Evolutionary conservation across 2,329 filamentous ascomycete species (phyloP).

Genomic region (Cladosporium sp.): DNA sequence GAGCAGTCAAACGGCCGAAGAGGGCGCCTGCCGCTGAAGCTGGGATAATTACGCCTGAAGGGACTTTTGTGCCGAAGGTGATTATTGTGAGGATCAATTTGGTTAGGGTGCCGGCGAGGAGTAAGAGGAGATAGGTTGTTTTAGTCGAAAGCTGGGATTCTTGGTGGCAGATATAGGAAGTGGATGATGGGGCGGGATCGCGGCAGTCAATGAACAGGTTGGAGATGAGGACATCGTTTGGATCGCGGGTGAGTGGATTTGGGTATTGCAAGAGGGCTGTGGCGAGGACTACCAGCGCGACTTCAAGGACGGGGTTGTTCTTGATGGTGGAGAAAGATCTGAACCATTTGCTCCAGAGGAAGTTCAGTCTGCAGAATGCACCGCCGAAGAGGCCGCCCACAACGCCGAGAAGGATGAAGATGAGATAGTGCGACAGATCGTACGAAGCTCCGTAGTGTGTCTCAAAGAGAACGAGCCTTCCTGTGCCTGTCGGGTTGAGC

Average conservation of each 20-base stretch:
- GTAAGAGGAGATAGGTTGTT: slow-evolving; percentile 44
- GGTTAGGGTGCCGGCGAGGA: slow-evolving; percentile 50
- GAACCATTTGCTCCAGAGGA: slow-evolving; percentile 54
- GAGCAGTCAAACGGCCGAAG: slow-evolving; percentile 53
- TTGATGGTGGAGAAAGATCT: slow-evolving; percentile 51
- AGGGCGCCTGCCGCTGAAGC: slow-evolving; percentile 55
- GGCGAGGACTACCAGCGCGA: slow-evolving; percentile 50
- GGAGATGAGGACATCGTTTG: slow-evolving; percentile 54
- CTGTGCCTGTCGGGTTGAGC: slow-evolving; percentile 57
- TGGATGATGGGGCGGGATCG: slow-evolving; percentile 27
- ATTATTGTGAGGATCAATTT: slow-evolving; percentile 56
- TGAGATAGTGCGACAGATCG: slow-evolving; percentile 50
- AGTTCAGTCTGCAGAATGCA: slow-evolving; percentile 56
- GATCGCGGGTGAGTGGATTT: slow-evolving; percentile 51
- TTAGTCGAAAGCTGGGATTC: slow-evolving; percentile 39
- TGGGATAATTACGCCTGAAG: slow-evolving; percentile 58
- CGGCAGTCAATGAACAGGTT: slow-evolving; percentile 55
- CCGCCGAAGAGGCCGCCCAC: slow-evolving; percentile 58
- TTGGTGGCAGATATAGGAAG: slow-evolving; percentile 49
- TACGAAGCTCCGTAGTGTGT: slow-evolving; percentile 57
- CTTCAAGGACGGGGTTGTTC: slow-evolving; percentile 53
- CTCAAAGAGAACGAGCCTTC: slow-evolving; percentile 58
- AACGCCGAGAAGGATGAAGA: slow-evolving; percentile 55
- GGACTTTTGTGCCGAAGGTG: slow-evolving; percentile 58
- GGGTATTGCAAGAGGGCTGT: slow-evolving; percentile 55